Base-by-base conservation (phyloP, 345 rosid genomes). In the Lepidium sativum region DNA sequence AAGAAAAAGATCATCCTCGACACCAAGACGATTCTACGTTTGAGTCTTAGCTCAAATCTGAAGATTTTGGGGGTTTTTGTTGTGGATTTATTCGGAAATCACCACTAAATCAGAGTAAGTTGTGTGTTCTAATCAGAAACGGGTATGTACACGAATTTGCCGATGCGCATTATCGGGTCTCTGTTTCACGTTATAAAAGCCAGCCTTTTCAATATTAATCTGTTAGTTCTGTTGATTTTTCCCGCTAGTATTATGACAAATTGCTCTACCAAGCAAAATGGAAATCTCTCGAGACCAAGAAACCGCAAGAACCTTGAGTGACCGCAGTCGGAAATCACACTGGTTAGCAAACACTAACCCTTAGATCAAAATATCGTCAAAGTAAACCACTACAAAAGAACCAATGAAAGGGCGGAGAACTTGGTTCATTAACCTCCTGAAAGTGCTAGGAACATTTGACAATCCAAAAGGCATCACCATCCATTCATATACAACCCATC, bases 141-240 rank as follows among this genome's bases (percentile, higher is more conserved):
- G 50, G 31, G 29, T 25, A 55, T 45, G 71, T 55, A 31, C 55
- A 31, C 50, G 12, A 49, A 57, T 57, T 48, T 33, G 42, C 31
- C 51, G 58, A 2, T 37, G 20, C 12, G 3, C 8, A 12, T 16
- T 38, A 9, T 17, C 27, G 45, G 41, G 59, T 16, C 33, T 40
- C 14, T 27, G 16, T 18, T 15, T 55, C 71, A 67, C 63, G 38
- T 56, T 54, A 41, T 54, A 21, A 51, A 25, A 62, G 45, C 37
- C 6, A 5, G 29, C 11, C 7, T 44, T 27, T 59, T 15, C 1
- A 8, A 4, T 13, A 16, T 5, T 8, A 43, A 33, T 56, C 60
- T 0, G 27, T 42, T 67, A 47, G 38, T 2, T 25, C 47, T 37
- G 48, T 38, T 64, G 39, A 27, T 17, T 2, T 23, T 51, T 25